Evolutionary conservation across 2,329 filamentous ascomycete genomes (phyloP), one percentile per base, ranked within the genome.

Genomic region (Diaporthe sp.): DNA sequence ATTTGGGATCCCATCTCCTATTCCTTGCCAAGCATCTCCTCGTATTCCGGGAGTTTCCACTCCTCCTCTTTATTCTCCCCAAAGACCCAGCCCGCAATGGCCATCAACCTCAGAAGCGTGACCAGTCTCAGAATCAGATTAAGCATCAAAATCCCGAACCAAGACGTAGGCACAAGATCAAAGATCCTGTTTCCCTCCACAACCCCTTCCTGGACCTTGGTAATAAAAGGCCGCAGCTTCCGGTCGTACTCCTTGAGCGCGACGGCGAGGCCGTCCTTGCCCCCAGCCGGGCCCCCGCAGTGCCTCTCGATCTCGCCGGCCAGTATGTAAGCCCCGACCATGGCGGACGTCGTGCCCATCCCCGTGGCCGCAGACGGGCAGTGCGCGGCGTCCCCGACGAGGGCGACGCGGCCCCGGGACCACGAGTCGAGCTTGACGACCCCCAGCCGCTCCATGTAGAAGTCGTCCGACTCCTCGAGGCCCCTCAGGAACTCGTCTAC

Each of bases 321-420:
- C 4, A 92, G 82, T 3, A 91, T 81, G 79, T 92, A 92, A 0
- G 89, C 88, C 0, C 87, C 87, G 0, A 88, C 79, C 0, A 92
- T 78, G 0, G 86, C 85, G 0, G 83, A 78, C 1, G 86, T 87
- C 0, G 88, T 90, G 0, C 90, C 89, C 83, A 88, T 86, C 0
- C 90, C 90, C 0, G 86, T 88, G 5, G 87, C 76, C 0, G 86
- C 84, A 0, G 86, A 84, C 0, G 89, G 88, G 34, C 86, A 87
- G 78, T 87, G 88, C 0, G 82, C 89, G 2, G 91, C 88, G 77
- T 93, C 90, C 0, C 90, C 90, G 0, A 91, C 68, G 0, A 91
- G 82, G 0, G 83, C 86, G 2, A 90, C 84, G 0, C 89, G 86
- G 0, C 87, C 87, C 0, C 80, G 80, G 6, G 82, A 85, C 87